These are phyloP conservation scores for Platanthera zijinensis DNA, from an alignment of 106 monocot genomes.

Conservation along the genomic window DNA sequence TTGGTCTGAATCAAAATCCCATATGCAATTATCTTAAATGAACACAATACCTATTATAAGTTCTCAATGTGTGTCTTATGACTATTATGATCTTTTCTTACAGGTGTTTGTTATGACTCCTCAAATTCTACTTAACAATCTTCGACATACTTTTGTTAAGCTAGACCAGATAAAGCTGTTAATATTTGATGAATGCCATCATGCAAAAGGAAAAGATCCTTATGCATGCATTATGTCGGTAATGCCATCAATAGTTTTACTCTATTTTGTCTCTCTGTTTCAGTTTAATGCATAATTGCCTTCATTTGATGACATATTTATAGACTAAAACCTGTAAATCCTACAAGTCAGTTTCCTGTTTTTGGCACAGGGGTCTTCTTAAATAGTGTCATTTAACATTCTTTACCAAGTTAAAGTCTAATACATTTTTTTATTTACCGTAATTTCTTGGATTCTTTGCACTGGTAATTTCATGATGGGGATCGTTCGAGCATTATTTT, in stretches of 20 bases:
- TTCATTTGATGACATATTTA: background rate
- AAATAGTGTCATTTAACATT: no score
- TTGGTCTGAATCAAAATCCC: background rate
- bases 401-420: no score
- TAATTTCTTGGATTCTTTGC: no score
- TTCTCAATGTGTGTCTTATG: conserved; percentile 2
- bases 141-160: conserved; percentile 41
- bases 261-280: background rate
- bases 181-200: conserved; percentile 69
- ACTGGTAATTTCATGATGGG: no score
- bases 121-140: conserved; percentile 48
- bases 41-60: background rate
- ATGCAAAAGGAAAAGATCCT: conserved; percentile 43
- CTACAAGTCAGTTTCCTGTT: no score
- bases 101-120: conserved; percentile 72
- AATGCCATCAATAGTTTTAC: background rate
- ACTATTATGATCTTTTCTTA: background rate
- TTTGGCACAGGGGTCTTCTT: no score
- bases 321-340: background rate
- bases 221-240: conserved; percentile 67
- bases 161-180: conserved; percentile 43
- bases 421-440: no score
- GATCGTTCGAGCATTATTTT: no score
- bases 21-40: background rate
- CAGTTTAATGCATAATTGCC: background rate